phyloP scores from a whole-genome alignment of 768 basidiomycete genomes.

The Trametes villosa region DNA sequence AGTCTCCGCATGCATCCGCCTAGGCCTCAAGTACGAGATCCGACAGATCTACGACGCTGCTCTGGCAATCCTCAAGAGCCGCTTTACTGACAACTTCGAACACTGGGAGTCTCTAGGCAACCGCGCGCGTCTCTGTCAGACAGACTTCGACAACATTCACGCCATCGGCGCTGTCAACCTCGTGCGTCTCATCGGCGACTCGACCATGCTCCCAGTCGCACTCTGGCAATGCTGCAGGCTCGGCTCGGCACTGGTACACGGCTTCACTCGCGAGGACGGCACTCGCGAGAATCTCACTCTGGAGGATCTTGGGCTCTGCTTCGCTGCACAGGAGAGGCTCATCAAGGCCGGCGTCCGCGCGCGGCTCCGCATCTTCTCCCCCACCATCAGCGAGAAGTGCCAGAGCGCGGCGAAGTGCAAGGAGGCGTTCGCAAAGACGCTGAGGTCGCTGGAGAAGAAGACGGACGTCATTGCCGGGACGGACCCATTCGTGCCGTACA shows the following conservation, averaged over 20 bases:
- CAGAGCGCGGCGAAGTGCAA: not conserved
- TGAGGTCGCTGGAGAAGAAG: not conserved
- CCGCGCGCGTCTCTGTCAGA: not conserved
- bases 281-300: not conserved
- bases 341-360: not conserved
- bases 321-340: not conserved
- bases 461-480: not conserved
- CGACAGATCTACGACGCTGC: conserved; percentile 5
- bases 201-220: conserved; percentile 1
- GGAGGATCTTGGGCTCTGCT: conserved; percentile 1
- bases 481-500: not conserved
- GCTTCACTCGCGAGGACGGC: conserved; percentile 2
- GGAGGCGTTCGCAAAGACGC: not conserved
- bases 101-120: not conserved
- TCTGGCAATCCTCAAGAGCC: conserved; percentile 6
- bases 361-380: not conserved
- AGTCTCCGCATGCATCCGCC: conserved; percentile 10
- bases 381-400: not conserved
- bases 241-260: not conserved
- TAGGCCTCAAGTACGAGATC: conserved; percentile 20
- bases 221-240: conserved; percentile 1
- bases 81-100: not conserved
- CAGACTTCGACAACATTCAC: not conserved
- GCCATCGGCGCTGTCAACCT: conserved; percentile 18
- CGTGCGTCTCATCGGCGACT: conserved; percentile 4